phyloP scores from a whole-genome alignment of 768 basidiomycete species.

The Gloeostereum incarnatum region DNA sequence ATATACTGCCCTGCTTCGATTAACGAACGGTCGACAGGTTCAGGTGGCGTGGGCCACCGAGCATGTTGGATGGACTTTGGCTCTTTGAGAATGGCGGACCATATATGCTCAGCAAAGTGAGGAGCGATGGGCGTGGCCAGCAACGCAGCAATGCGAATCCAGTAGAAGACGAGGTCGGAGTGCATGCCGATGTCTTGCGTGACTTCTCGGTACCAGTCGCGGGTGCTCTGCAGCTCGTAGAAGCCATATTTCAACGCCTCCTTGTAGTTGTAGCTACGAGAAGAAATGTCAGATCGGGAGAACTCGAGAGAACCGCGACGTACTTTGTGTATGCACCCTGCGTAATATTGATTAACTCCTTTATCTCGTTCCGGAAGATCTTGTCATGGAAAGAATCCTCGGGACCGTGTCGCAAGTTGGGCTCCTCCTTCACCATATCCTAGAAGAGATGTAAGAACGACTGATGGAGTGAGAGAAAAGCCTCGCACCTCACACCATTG shows the following conservation, averaged over 20 bases:
- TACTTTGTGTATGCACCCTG: conserved; percentile 77
- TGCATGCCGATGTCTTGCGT: conserved; percentile 90
- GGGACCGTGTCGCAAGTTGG: conserved; percentile 64
- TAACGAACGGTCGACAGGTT: conserved; percentile 49
- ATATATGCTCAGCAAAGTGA: conserved; percentile 91
- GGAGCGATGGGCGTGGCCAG: conserved; percentile 84
- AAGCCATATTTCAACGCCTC: conserved; percentile 93
- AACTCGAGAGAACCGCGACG: conserved; percentile 17
- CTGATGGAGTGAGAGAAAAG: no score
- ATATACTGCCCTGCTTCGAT: conserved; percentile 79
- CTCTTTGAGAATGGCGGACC: conserved; percentile 65
- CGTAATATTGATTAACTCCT: conserved; percentile 75
- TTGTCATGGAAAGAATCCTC: conserved; percentile 80
- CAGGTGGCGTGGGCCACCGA: conserved; percentile 65
- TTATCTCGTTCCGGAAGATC: conserved; percentile 88
- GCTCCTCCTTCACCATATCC: conserved; percentile 74
- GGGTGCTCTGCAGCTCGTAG: conserved; percentile 86
- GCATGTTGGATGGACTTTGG: conserved; percentile 74
- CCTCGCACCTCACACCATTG: conserved; percentile 82
- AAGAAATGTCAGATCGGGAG: background rate
- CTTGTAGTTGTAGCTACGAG: conserved; percentile 92
- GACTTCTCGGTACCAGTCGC: conserved; percentile 96
- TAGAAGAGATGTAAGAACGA: no score
- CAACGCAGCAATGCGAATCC: conserved; percentile 75
- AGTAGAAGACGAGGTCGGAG: conserved; percentile 73